Evolutionary conservation across 2,329 filamentous ascomycete species (phyloP).

Genomic region (Exophiala sp.): DNA sequence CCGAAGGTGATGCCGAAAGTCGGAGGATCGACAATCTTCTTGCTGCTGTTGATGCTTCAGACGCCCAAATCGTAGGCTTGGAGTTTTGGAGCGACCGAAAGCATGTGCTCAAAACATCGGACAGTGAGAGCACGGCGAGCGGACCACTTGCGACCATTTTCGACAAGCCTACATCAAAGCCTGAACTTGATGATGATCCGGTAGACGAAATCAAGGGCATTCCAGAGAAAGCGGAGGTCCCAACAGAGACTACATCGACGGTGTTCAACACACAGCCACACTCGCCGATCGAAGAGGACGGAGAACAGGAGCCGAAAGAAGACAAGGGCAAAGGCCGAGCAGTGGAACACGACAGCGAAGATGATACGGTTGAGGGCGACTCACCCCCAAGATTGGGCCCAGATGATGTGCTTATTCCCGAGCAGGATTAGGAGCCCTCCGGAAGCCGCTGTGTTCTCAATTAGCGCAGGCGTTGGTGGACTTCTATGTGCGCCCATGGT

Average conservation of each 20-base stretch:
- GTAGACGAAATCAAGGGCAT: slow-evolving; percentile 55
- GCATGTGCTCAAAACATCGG: slow-evolving; percentile 26
- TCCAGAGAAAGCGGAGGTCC: slow-evolving; percentile 45
- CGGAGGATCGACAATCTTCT: slow-evolving; percentile 62
- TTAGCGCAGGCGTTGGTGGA: slow-evolving; percentile 21
- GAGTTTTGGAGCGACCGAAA: slow-evolving; percentile 78
- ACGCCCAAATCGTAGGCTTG: slow-evolving; percentile 70
- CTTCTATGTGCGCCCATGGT: slow-evolving; percentile 3
- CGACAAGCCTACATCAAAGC: slow-evolving; percentile 11
- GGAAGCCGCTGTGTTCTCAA: slow-evolving; percentile 13
- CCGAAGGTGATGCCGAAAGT: slow-evolving; percentile 42
- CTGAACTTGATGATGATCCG: slow-evolving; percentile 19
- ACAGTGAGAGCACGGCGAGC: slow-evolving; percentile 17
- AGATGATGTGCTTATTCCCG: slow-evolving; percentile 19
- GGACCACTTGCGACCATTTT: slow-evolving; percentile 24
- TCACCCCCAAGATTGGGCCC: slow-evolving; percentile 12
- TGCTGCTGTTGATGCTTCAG: slow-evolving; percentile 67
- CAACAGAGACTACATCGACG: slow-evolving; percentile 21
- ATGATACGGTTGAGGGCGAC: slow-evolving; percentile 20
- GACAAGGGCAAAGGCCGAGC: slow-evolving; percentile 19
- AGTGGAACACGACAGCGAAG: slow-evolving; percentile 15
- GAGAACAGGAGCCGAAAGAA: slow-evolving; percentile 10
- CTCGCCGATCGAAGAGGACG: slow-evolving; percentile 4
- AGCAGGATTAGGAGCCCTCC: slow-evolving; percentile 16
- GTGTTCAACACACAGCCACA: slow-evolving; percentile 1